Percentiles rank a stretch among this genome's conserved stretches.
phyloP scores from a whole-genome alignment of 2,329 filamentous ascomycete genomes.

The Cercospora citrullina region DNA sequence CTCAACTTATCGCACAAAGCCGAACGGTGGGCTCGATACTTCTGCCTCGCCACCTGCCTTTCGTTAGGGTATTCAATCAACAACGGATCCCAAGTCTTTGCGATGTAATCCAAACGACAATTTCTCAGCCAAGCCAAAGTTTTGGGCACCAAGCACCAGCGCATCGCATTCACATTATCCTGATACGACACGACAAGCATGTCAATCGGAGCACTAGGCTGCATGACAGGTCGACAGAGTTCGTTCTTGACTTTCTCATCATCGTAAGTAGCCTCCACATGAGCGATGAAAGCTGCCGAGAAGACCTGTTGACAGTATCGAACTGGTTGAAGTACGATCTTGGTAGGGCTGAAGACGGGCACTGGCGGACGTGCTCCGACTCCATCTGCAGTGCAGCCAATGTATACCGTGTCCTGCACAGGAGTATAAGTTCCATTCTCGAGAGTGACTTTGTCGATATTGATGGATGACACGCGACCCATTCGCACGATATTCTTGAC shows the following conservation, averaged over 20 bases:
- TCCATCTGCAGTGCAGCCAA: slow-evolving; percentile 26
- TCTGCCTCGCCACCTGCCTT: not conserved
- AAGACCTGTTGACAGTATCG: slow-evolving; percentile 29
- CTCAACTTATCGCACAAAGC: not conserved
- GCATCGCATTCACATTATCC: slow-evolving; percentile 12
- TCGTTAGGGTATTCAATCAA: not conserved
- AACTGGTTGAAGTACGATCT: slow-evolving; percentile 25
- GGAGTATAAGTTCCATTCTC: slow-evolving; percentile 14
- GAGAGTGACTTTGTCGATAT: slow-evolving; percentile 14
- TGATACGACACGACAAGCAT: slow-evolving; percentile 10
- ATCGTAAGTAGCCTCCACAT: slow-evolving; percentile 22
- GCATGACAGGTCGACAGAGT: slow-evolving; percentile 17
- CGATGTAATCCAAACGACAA: slow-evolving; percentile 20
- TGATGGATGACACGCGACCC: slow-evolving; percentile 19
- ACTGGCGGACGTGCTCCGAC: slow-evolving; percentile 14
- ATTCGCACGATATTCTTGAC: slow-evolving; percentile 20
- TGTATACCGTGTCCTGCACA: slow-evolving; percentile 20
- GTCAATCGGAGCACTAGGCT: slow-evolving; percentile 22
- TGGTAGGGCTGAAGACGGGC: slow-evolving; percentile 18
- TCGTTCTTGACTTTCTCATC: slow-evolving; percentile 20
- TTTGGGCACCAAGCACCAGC: slow-evolving; percentile 16
- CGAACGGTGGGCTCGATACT: not conserved
- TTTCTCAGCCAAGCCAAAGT: slow-evolving; percentile 17
- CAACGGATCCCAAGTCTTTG: slow-evolving; percentile 7
- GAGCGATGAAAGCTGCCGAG: slow-evolving; percentile 28